Conservation (phyloP, 2,329 filamentous ascomycete species). For the Acrodontium crateriforme region DNA sequence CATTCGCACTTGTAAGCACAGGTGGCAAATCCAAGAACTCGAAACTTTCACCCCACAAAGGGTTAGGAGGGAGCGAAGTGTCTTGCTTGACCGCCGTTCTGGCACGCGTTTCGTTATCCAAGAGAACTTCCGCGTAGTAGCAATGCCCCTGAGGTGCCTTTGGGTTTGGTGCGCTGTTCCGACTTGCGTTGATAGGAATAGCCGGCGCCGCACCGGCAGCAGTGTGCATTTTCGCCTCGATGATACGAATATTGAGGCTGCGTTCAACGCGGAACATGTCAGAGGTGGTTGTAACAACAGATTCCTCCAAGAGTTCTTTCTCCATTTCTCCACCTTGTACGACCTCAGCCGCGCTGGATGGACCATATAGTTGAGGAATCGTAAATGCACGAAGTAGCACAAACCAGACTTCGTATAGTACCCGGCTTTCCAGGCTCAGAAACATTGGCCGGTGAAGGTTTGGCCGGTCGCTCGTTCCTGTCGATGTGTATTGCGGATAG, state of each 20-base stretch:
- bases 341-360: slow-evolving; percentile 30
- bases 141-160: slow-evolving; percentile 37
- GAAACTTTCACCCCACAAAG: slow-evolving; percentile 69
- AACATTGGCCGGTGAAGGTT: slow-evolving; percentile 80
- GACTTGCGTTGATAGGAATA: slow-evolving; percentile 3
- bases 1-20: slow-evolving; percentile 51
- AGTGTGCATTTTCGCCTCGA: slow-evolving; percentile 44
- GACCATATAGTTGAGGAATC: slow-evolving; percentile 75
- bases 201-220: slow-evolving; percentile 11
- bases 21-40: slow-evolving; percentile 63
- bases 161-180: slow-evolving; percentile 1
- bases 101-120: slow-evolving; percentile 67
- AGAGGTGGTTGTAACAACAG: slow-evolving; percentile 24
- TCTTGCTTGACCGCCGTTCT: slow-evolving; percentile 59
- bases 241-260: slow-evolving; percentile 43
- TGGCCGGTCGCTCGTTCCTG: slow-evolving; percentile 48
- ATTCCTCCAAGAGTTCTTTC: slow-evolving; percentile 10
- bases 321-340: slow-evolving; percentile 19
- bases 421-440: slow-evolving; percentile 69
- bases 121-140: slow-evolving; percentile 64
- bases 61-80: slow-evolving; percentile 49
- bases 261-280: slow-evolving; percentile 57
- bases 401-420: slow-evolving; percentile 96
- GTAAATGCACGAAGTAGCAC: slow-evolving; percentile 83
- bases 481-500: slow-evolving; percentile 79